Evolutionary conservation across 2,329 filamentous ascomycete species (phyloP).

Genomic region (Scedosporium minutisporum): DNA sequence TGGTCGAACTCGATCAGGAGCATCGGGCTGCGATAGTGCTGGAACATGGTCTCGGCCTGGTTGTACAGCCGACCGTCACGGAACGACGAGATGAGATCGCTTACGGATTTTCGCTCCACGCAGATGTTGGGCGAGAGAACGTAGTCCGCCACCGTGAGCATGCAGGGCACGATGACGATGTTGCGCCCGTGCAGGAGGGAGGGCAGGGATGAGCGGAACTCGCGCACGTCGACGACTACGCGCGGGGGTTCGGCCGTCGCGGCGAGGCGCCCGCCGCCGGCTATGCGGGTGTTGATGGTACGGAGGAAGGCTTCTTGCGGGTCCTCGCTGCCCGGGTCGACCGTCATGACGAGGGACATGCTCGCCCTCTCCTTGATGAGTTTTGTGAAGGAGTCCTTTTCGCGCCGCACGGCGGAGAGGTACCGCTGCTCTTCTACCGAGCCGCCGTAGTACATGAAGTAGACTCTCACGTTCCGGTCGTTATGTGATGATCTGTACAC

Average conservation of each 20-base stretch:
- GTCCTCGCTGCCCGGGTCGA: slow-evolving; percentile 62
- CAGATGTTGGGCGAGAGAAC: slow-evolving; percentile 85
- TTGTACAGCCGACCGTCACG: slow-evolving; percentile 84
- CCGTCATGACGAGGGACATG: slow-evolving; percentile 82
- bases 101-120: slow-evolving; percentile 87
- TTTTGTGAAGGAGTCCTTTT: slow-evolving; percentile 93
- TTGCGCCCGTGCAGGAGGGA: slow-evolving; percentile 82
- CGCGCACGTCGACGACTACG: slow-evolving; percentile 89
- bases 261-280: slow-evolving; percentile 74
- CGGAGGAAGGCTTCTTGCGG: slow-evolving; percentile 87
- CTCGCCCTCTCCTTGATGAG: slow-evolving; percentile 87
- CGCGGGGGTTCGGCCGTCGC: slow-evolving; percentile 82
- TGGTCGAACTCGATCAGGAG: slow-evolving; percentile 96
- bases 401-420: slow-evolving; percentile 76
- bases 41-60: slow-evolving; percentile 89
- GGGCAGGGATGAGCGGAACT: slow-evolving; percentile 87
- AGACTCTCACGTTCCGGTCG: slow-evolving; percentile 80
- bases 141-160: slow-evolving; percentile 94
- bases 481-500: slow-evolving; percentile 93
- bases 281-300: slow-evolving; percentile 93
- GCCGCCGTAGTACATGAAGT: slow-evolving; percentile 92
- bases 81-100: slow-evolving; percentile 85
- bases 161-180: slow-evolving; percentile 85
- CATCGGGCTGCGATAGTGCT: slow-evolving; percentile 82
- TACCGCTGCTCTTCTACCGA: slow-evolving; percentile 96